These are phyloP conservation scores for Eruca vesicaria DNA, from an alignment of 441 rosid species.

Conservation along the genomic window DNA sequence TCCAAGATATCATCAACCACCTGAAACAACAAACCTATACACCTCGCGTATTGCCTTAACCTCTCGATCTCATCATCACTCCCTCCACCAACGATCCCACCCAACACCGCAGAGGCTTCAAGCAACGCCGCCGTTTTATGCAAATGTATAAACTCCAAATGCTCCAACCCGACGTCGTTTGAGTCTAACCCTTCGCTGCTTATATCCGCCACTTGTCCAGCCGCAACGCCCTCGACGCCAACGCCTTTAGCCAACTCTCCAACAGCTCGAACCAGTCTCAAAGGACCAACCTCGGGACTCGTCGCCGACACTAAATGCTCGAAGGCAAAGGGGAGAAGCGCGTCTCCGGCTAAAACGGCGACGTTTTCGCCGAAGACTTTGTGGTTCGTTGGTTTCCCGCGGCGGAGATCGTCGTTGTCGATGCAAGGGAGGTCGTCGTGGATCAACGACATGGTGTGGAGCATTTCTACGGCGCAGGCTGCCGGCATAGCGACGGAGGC, in stretches of 20 bases:
- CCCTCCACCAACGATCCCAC: constrained; percentile 85
- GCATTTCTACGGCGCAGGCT: constrained; percentile 85
- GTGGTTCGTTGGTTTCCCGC: constrained; percentile 87
- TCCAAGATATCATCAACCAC: constrained; percentile 90
- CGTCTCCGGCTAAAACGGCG: constrained; percentile 86
- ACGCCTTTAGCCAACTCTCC: constrained; percentile 71
- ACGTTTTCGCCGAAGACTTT: constrained; percentile 77
- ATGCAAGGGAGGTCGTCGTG: constrained; percentile 89
- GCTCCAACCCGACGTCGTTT: constrained; percentile 55
- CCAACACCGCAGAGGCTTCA: constrained; percentile 77
- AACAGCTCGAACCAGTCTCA: constrained; percentile 51
- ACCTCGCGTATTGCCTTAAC: constrained; percentile 67
- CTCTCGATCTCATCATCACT: constrained; percentile 65
- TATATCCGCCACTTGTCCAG: constrained; percentile 87
- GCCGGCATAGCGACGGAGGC: constrained; percentile 71
- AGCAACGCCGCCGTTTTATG: too few species aligned
- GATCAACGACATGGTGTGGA: constrained; percentile 85
- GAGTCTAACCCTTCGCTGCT: constrained; percentile 58
- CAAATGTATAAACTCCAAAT: constrained; percentile 84
- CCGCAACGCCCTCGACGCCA: constrained; percentile 76
- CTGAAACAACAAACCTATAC: constrained; percentile 74
- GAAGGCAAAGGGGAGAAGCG: constrained; percentile 73
- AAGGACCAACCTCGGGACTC: constrained; percentile 36
- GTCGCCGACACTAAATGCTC: constrained; percentile 70
- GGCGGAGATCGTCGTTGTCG: constrained; percentile 92